Evolutionary conservation across 441 rosid species (phyloP).

Genomic region (Gossypium schwendimanii): DNA sequence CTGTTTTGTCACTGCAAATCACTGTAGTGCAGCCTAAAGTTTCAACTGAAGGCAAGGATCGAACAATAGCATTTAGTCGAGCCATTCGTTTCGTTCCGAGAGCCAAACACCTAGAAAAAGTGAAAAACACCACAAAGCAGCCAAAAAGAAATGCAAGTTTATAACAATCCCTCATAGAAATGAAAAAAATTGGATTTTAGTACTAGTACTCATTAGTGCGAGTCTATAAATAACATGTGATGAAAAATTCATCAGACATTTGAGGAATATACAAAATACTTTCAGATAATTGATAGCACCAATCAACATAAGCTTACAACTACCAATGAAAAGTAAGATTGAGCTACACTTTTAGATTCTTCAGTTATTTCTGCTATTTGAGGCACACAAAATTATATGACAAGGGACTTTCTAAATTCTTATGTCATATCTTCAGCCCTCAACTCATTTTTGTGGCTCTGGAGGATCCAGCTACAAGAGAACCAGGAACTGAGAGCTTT

Average conservation of each 20-base stretch:
- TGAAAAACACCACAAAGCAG: not conserved
- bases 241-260: not conserved
- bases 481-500: too few species aligned
- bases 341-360: not conserved
- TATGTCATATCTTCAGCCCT: not conserved
- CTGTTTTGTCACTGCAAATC: slow-evolving; percentile 97
- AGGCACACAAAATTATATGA: not conserved
- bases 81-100: slow-evolving; percentile 99
- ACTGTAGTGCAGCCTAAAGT: slow-evolving; percentile 98
- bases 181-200: not conserved
- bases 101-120: slow-evolving; percentile 76
- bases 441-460: too few species aligned
- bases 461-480: too few species aligned
- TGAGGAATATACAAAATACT: slow-evolving; percentile 6
- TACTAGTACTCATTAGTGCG: not conserved
- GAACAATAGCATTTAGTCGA: slow-evolving; percentile 92
- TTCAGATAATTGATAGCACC: not conserved
- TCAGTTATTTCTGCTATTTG: not conserved
- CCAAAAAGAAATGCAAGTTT: not conserved
- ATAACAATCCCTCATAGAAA: not conserved
- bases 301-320: not conserved
- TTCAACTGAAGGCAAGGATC: slow-evolving; percentile 97
- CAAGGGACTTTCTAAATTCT: not conserved
- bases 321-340: not conserved
- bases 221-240: not conserved